Conservation (phyloP, 148 eudicot genomes). For the Rhododendron vialii region DNA sequence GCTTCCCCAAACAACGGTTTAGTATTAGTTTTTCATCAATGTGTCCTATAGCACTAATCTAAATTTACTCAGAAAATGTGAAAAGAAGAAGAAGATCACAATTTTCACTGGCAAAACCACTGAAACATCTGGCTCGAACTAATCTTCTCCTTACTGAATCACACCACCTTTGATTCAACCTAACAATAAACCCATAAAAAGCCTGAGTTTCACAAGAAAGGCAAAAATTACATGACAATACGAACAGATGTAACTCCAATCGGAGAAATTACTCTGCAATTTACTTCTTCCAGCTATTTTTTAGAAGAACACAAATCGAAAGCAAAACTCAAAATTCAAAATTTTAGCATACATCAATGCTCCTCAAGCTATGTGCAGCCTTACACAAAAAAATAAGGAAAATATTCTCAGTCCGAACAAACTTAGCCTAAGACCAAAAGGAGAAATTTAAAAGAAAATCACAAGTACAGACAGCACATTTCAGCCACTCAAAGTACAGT, state of each 20-base stretch:
- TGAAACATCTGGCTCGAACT: constrained; percentile 21
- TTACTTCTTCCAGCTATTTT: not conserved
- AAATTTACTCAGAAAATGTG: constrained; percentile 24
- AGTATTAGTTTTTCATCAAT: not conserved
- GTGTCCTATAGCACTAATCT: not conserved
- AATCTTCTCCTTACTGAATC: constrained; percentile 10
- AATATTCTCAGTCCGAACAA: too few relatives aligned
- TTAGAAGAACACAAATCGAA: not conserved
- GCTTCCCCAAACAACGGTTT: not conserved
- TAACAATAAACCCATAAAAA: not conserved
- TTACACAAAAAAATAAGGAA: too few relatives aligned
- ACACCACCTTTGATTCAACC: not conserved
- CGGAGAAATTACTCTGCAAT: not conserved
- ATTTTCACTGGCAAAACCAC: constrained; percentile 33
- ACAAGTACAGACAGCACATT: not conserved
- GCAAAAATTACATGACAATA: not conserved
- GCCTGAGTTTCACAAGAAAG: not conserved
- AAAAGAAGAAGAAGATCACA: constrained; percentile 30
- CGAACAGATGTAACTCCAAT: not conserved
- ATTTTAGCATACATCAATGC: not conserved
- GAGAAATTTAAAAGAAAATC: not conserved
- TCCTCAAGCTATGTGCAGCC: too few relatives aligned
- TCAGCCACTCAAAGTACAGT: too few relatives aligned
- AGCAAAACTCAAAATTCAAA: not conserved
- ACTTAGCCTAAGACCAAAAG: not conserved